A percentile compares a stretch with the other conserved stretches of the same genome.
These are phyloP conservation scores for Baudoinia panamericana DNA, from an alignment of 495 filamentous ascomycete species.

Conservation along the genomic window DNA sequence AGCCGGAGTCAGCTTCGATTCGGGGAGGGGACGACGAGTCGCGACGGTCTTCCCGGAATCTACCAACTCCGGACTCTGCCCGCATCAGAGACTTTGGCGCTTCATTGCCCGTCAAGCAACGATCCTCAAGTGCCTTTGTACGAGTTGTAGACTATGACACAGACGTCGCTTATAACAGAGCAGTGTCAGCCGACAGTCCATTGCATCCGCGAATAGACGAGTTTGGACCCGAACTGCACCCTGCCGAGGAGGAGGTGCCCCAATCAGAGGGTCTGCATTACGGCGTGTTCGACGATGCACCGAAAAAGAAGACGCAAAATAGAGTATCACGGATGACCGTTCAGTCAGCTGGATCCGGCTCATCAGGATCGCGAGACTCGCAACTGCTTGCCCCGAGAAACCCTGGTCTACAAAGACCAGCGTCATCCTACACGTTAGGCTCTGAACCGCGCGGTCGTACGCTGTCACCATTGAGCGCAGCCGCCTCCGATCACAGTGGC, in stretches of 20 bases:
- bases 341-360: slow-evolving; percentile 6
- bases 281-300: slow-evolving; percentile 18
- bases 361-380: slow-evolving; percentile 5
- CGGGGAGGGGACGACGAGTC: background rate
- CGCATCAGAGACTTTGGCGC: background rate
- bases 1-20: slow-evolving; percentile 12
- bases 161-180: slow-evolving; percentile 4
- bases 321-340: slow-evolving; percentile 13
- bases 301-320: slow-evolving; percentile 10
- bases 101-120: slow-evolving; percentile 3
- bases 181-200: slow-evolving; percentile 7
- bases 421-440: slow-evolving; percentile 55
- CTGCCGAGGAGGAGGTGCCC: background rate
- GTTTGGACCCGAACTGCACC: slow-evolving; percentile 6
- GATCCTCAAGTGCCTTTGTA: background rate
- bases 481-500: slow-evolving; percentile 27
- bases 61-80: background rate
- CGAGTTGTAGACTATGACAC: background rate
- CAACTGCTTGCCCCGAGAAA: slow-evolving; percentile 9
- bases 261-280: slow-evolving; percentile 11
- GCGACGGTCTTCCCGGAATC: background rate
- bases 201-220: slow-evolving; percentile 8
- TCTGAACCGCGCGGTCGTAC: slow-evolving; percentile 56
- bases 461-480: slow-evolving; percentile 34
- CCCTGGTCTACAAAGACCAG: slow-evolving; percentile 47